A percentile compares a stretch with the other conserved stretches of the same genome.
These are phyloP conservation scores for Citrullus amarus DNA, from an alignment of 306 rosid species.

Conservation along the genomic window DNA sequence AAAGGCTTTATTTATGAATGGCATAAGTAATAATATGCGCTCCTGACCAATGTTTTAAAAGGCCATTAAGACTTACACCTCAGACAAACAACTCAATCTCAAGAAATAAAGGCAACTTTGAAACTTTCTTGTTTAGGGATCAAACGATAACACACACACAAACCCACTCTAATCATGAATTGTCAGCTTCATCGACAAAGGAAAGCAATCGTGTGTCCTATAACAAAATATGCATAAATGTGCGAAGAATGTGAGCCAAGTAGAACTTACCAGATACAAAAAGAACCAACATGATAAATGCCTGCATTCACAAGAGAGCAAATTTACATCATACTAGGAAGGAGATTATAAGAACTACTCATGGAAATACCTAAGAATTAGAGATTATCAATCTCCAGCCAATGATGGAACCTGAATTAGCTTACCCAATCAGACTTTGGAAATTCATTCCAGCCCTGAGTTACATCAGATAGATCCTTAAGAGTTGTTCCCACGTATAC, in stretches of 20 bases:
- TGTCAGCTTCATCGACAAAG: not conserved
- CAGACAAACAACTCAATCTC: not conserved
- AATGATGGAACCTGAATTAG: not conserved
- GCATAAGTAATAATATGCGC: no score
- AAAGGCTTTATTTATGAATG: not conserved
- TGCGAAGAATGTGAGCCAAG: not conserved
- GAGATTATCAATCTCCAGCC: not conserved
- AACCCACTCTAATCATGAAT: not conserved
- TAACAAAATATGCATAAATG: not conserved
- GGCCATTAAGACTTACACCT: no score
- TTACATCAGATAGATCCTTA: conserved; percentile 91
- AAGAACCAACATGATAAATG: conserved; percentile 53
- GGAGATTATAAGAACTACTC: not conserved
- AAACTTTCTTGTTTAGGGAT: not conserved
- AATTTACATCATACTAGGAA: not conserved
- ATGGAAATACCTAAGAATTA: not conserved
- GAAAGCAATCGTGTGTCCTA: not conserved
- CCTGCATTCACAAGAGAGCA: conserved; percentile 48
- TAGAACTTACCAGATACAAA: conserved; percentile 54
- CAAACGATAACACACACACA: not conserved
- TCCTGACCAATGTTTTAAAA: no score
- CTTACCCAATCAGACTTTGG: conserved; percentile 88
- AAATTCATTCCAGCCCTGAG: conserved; percentile 87
- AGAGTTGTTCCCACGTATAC: conserved; percentile 92
- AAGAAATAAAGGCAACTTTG: not conserved